These are phyloP conservation scores for Trichomonas tenax DNA, from an alignment of 208 protist species.

Conservation along the genomic window DNA sequence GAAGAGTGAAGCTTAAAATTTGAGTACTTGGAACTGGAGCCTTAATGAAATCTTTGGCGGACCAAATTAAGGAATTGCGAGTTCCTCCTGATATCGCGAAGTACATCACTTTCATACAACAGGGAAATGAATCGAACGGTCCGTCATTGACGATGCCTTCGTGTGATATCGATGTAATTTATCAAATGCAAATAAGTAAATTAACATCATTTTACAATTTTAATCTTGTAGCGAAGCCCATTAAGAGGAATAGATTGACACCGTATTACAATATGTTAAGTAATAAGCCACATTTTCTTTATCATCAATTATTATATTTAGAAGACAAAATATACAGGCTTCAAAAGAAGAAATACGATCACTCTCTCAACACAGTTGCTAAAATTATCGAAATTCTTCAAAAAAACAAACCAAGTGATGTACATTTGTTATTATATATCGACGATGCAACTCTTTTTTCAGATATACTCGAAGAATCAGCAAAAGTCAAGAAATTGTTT, in stretches of 20 bases:
- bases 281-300: background rate
- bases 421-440: background rate
- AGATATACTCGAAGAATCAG: background rate
- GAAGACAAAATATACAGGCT: background rate
- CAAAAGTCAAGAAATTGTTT: background rate
- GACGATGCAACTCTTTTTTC: background rate
- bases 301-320: background rate
- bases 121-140: background rate
- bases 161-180: background rate
- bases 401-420: background rate
- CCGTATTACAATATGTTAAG: background rate
- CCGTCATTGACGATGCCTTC: background rate
- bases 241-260: background rate
- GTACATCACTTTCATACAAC: background rate
- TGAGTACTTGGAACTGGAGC: no score
- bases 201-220: slow-evolving; percentile 1
- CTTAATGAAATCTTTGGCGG: background rate
- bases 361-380: background rate
- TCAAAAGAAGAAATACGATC: background rate
- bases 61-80: background rate
- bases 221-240: background rate
- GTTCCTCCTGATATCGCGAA: background rate
- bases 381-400: background rate
- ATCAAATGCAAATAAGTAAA: background rate
- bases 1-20: no score